Percentiles rank a stretch among this genome's conserved stretches.
Evolutionary conservation across 768 basidiomycete species (phyloP).

Genomic region (Auricularia auricula-judae): DNA sequence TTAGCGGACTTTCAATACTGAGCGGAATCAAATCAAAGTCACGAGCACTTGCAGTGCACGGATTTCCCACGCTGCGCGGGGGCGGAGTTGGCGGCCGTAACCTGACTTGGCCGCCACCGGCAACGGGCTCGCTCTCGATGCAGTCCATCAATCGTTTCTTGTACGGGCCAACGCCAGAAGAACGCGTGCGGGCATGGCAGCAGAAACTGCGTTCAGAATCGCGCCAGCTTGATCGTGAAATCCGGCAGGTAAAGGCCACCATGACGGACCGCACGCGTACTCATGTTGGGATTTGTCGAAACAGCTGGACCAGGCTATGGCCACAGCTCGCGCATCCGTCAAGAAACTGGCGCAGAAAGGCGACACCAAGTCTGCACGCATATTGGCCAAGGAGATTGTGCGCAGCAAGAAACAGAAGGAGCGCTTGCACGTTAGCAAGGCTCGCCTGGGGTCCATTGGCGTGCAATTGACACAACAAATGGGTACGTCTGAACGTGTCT

Average conservation of each 20-base stretch:
- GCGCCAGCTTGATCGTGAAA: constrained; percentile 83
- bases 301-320: constrained; percentile 73
- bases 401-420: constrained; percentile 92
- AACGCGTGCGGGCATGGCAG: constrained; percentile 89
- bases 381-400: constrained; percentile 90
- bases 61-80: too few species aligned
- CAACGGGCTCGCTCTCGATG: constrained; percentile 29
- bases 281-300: neutral
- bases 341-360: constrained; percentile 87
- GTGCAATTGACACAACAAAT: constrained; percentile 86
- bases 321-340: constrained; percentile 67
- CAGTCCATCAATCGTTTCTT: constrained; percentile 86
- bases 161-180: constrained; percentile 94
- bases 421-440: constrained; percentile 84
- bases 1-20: too few species aligned
- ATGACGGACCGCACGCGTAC: neutral
- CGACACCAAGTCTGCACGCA: constrained; percentile 84
- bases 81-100: too few species aligned
- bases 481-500: constrained; percentile 39
- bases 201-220: constrained; percentile 70
- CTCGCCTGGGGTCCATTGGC: constrained; percentile 80
- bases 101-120: too few species aligned
- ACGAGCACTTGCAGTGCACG: too few species aligned
- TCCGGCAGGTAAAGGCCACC: constrained; percentile 67
- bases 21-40: too few species aligned